A percentile compares a stretch with the other conserved stretches of the same genome.
Conservation (phyloP, 345 rosid genomes). For the Dovyalis caffra region DNA sequence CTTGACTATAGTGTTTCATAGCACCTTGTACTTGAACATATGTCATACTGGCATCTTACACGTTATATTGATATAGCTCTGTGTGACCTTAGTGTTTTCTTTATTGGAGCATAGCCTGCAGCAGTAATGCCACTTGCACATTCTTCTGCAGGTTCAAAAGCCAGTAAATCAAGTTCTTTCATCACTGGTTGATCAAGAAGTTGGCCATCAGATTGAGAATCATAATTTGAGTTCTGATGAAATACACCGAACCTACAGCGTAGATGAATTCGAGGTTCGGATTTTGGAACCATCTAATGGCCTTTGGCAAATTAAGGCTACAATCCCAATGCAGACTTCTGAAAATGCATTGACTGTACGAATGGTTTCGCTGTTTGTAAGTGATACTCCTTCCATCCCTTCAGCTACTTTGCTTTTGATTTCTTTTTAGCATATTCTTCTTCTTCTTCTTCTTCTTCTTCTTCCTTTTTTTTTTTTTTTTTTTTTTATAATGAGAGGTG, state of each 20-base stretch:
- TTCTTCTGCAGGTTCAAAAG: conserved; percentile 62
- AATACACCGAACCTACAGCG: conserved; percentile 62
- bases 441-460: too few species aligned
- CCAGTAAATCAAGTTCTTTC: conserved; percentile 91
- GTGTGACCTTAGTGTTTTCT: neutral
- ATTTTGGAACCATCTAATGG: conserved; percentile 90
- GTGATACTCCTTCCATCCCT: conserved; percentile 37
- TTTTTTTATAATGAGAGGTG: conserved; percentile 11
- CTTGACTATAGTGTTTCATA: neutral
- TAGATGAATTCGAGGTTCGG: conserved; percentile 91
- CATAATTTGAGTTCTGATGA: conserved; percentile 77
- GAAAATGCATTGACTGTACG: conserved; percentile 94
- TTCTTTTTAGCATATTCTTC: conserved; percentile 8
- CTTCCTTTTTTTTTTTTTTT: too few species aligned
- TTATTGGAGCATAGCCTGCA: conserved; percentile 4
- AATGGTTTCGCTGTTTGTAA: conserved; percentile 82
- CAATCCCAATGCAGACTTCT: conserved; percentile 90
- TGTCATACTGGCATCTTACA: neutral
- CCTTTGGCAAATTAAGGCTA: conserved; percentile 90
- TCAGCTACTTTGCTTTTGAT: conserved; percentile 6
- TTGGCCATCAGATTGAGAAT: conserved; percentile 83
- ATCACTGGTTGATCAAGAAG: conserved; percentile 90
- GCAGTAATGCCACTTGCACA: conserved; percentile 9
- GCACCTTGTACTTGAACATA: neutral
- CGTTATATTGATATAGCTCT: neutral